phyloP scores from a whole-genome alignment of 441 rosid genomes.

The Populus hybrid region DNA sequence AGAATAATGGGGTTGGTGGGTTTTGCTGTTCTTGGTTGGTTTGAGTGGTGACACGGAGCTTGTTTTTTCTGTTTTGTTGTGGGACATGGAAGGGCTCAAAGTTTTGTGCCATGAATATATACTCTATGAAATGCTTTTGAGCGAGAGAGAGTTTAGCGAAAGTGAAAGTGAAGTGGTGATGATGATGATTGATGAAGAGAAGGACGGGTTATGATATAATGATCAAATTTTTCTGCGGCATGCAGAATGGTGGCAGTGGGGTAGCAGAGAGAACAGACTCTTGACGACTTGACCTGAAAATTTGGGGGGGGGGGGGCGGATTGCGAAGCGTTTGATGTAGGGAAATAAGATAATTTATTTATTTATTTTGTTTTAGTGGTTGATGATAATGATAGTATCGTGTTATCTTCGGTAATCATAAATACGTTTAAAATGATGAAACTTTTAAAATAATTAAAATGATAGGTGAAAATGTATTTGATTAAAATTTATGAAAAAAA shows the following conservation, averaged over 20 bases:
- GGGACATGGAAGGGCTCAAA: conserved; percentile 23
- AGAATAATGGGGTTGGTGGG: conserved; percentile 7
- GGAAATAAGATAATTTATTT: too few relatives aligned
- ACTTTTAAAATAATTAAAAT: too few relatives aligned
- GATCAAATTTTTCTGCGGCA: too few relatives aligned
- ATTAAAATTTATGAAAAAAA: too few relatives aligned
- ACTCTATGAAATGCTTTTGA: not conserved
- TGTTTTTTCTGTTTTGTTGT: conserved; percentile 12
- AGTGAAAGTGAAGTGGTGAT: not conserved
- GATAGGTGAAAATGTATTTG: too few relatives aligned
- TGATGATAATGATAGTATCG: not conserved
- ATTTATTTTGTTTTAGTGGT: too few relatives aligned
- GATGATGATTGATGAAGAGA: conserved; percentile 5
- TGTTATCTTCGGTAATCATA: not conserved
- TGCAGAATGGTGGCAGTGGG: not conserved
- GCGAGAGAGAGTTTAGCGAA: not conserved
- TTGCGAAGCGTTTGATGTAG: not conserved
- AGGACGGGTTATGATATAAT: conserved; percentile 6
- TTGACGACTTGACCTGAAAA: not conserved
- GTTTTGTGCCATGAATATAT: conserved; percentile 29
- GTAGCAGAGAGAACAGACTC: not conserved
- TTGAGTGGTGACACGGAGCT: conserved; percentile 11
- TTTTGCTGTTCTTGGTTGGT: conserved; percentile 17
- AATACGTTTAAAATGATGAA: too few relatives aligned
- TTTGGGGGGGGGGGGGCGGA: not conserved